Percentiles rank a stretch among this genome's conserved stretches.
phyloP scores from a whole-genome alignment of 1,284 basidiomycete species.

The Cutaneotrichosporon cavernicola region DNA sequence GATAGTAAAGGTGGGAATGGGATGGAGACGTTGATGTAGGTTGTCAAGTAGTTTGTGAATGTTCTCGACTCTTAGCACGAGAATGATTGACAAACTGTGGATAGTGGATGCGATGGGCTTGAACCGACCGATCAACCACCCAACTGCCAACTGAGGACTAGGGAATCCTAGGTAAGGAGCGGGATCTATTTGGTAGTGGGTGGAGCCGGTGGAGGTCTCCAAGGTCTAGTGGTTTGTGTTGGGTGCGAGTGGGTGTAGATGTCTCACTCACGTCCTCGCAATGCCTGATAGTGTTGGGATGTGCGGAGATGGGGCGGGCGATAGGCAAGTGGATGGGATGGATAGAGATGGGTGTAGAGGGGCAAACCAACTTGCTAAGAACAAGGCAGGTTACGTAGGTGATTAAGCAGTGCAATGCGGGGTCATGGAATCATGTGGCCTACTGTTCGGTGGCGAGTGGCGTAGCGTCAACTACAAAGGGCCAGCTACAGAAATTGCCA shows the following conservation, averaged over 20 bases:
- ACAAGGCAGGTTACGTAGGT: not conserved
- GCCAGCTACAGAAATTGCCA: not conserved
- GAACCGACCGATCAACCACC: too few relatives aligned
- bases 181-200: not conserved
- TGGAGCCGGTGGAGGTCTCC: too few relatives aligned
- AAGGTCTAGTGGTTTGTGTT: not conserved
- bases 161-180: not conserved
- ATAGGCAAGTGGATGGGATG: not conserved
- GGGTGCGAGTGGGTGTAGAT: not conserved
- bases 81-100: too few relatives aligned
- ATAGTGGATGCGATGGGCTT: too few relatives aligned
- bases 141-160: too few relatives aligned
- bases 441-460: not conserved
- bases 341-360: not conserved
- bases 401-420: not conserved
- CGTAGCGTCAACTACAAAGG: not conserved
- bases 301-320: slow-evolving; percentile 8
- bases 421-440: not conserved
- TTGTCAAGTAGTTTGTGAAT: too few relatives aligned
- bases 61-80: too few relatives aligned
- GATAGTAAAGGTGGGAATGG: too few relatives aligned
- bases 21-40: too few relatives aligned
- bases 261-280: not conserved
- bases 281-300: not conserved
- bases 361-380: not conserved